These are phyloP conservation scores for Hypoxylon sp. DNA, from an alignment of 2,329 filamentous ascomycete genomes.

Conservation along the genomic window DNA sequence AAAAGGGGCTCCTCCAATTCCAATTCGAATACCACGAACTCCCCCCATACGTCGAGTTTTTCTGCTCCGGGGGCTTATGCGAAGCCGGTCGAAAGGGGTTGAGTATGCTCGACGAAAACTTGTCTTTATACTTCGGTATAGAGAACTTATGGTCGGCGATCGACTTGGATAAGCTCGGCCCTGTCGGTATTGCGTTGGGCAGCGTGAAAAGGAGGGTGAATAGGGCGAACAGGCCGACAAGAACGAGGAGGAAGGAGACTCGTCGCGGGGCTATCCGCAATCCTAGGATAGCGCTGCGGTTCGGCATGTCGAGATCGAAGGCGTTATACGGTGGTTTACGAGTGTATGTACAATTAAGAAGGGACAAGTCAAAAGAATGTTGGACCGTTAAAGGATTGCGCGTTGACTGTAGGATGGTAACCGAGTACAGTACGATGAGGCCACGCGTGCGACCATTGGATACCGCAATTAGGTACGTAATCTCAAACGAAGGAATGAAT, in stretches of 20 bases:
- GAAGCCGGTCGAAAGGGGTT: conserved; percentile 79
- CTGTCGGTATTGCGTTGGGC: conserved; percentile 63
- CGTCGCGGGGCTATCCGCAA: conserved; percentile 67
- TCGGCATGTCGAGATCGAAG: conserved; percentile 59
- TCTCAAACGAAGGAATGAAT: conserved; percentile 36
- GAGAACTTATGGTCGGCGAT: conserved; percentile 65
- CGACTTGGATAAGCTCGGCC: conserved; percentile 65
- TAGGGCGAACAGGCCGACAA: conserved; percentile 68
- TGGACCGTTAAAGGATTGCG: conserved; percentile 11
- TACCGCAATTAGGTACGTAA: conserved; percentile 13
- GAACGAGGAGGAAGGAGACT: conserved; percentile 66
- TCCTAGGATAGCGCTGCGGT: conserved; percentile 64
- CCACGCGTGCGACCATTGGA: conserved; percentile 24
- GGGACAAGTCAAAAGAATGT: conserved; percentile 19
- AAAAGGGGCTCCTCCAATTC: conserved; percentile 93
- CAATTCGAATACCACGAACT: conserved; percentile 90
- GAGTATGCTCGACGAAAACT: conserved; percentile 65
- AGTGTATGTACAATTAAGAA: conserved; percentile 26
- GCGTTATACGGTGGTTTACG: neutral
- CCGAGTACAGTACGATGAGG: conserved; percentile 19
- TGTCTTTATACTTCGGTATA: conserved; percentile 64
- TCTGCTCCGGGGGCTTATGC: conserved; percentile 80
- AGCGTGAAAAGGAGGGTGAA: conserved; percentile 68
- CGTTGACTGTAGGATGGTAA: conserved; percentile 11
- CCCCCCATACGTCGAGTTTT: conserved; percentile 83